A percentile compares a stretch with the other conserved stretches of the same genome.
Conservation (phyloP, 225 moss, liverwort and hornwort species). For the Polytrichum commune region DNA sequence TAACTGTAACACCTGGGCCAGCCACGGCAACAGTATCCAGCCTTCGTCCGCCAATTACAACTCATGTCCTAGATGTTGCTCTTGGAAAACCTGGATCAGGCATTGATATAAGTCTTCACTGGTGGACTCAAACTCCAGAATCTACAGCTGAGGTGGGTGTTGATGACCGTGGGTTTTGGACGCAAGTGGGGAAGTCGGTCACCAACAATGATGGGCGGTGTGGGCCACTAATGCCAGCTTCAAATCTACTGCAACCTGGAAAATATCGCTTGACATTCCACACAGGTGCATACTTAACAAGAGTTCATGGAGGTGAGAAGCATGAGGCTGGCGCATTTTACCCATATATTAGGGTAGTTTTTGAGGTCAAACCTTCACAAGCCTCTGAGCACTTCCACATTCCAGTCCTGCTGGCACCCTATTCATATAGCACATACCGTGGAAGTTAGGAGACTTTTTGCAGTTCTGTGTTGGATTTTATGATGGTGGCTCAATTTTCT, state of each 20-base stretch:
- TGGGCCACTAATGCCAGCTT: conserved; percentile 67
- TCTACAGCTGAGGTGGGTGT: conserved; percentile 10
- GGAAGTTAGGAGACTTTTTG: conserved; percentile 48
- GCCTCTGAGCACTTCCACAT: conserved; percentile 90
- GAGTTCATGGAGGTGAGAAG: conserved; percentile 38
- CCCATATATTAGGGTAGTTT: conserved; percentile 71
- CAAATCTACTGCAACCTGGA: conserved; percentile 63
- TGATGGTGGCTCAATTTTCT: background rate
- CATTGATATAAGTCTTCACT: conserved; percentile 67
- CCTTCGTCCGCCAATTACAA: conserved; percentile 79
- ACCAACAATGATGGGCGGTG: conserved; percentile 81
- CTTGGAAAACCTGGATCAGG: conserved; percentile 82
- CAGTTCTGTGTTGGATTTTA: background rate
- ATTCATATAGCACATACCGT: conserved; percentile 88
- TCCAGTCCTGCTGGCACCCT: conserved; percentile 80
- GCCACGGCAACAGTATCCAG: conserved; percentile 22
- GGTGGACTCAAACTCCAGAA: conserved; percentile 31
- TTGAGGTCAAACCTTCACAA: conserved; percentile 76
- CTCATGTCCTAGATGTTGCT: conserved; percentile 88
- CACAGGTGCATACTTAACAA: conserved; percentile 69
- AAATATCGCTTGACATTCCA: conserved; percentile 82
- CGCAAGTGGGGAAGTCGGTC: conserved; percentile 57
- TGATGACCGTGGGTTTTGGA: conserved; percentile 53
- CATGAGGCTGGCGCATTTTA: conserved; percentile 52
- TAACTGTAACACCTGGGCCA: conserved; percentile 16